Conservation (phyloP, 805 yeast genomes). For the Ogataea polymorpha region DNA sequence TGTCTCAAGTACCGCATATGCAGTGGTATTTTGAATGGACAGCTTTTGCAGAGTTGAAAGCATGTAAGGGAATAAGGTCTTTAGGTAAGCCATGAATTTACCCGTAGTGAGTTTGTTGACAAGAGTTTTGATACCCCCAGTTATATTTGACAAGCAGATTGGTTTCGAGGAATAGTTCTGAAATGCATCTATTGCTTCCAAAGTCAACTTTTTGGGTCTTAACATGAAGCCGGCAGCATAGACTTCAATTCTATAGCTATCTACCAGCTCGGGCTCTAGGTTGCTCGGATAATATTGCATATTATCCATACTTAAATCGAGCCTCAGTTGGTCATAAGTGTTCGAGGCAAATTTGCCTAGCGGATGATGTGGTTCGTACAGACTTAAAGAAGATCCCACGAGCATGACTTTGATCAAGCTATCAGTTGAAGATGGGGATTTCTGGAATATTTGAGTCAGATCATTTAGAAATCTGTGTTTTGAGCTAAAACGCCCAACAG, state of each 20-base stretch:
- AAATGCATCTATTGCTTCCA: slow-evolving; percentile 15
- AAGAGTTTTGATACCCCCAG: slow-evolving; percentile 27
- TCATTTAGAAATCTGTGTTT: slow-evolving; percentile 30
- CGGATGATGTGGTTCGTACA: slow-evolving; percentile 25
- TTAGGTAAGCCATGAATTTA: slow-evolving; percentile 15
- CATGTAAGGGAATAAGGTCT: slow-evolving; percentile 22
- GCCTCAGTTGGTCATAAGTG: slow-evolving; percentile 23
- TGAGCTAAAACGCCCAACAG: slow-evolving; percentile 18
- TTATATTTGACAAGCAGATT: slow-evolving; percentile 15
- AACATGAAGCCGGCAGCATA: slow-evolving; percentile 26
- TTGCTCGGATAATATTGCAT: slow-evolving; percentile 23
- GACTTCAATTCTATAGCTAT: slow-evolving; percentile 24
- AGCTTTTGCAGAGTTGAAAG: slow-evolving; percentile 17
- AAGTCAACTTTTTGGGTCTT: slow-evolving; percentile 16
- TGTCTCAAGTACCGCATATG: slow-evolving; percentile 4
- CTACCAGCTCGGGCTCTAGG: slow-evolving; percentile 16
- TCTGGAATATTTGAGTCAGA: slow-evolving; percentile 20
- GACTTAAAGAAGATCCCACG: slow-evolving; percentile 32
- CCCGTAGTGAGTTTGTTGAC: slow-evolving; percentile 22
- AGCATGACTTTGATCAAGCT: slow-evolving; percentile 32
- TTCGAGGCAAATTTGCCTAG: slow-evolving; percentile 29
- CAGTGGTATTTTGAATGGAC: slow-evolving; percentile 1
- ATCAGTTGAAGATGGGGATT: slow-evolving; percentile 27
- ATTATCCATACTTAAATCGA: slow-evolving; percentile 31
- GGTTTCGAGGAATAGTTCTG: slow-evolving; percentile 15